Evolutionary conservation across 2,329 filamentous ascomycete genomes (phyloP), one percentile per base, ranked within the genome.

Genomic region (Podosphaera fusca): DNA sequence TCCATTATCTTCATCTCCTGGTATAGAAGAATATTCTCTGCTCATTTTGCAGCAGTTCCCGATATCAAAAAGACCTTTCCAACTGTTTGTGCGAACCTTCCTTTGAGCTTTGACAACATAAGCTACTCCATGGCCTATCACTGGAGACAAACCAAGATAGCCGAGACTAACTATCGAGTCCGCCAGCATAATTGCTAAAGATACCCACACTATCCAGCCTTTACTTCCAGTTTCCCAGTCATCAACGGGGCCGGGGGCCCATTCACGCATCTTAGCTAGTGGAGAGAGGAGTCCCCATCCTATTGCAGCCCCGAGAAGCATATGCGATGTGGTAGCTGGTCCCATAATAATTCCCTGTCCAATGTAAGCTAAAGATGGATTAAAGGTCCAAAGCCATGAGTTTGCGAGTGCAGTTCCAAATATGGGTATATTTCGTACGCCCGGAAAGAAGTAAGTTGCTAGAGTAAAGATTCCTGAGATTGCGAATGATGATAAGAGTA

Each of bases 321-420:
- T 98, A 64, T 96, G 90, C 56, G 94, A 75, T 2, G 90, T 96
- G 0, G 92, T 98, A 45, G 87, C 84, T 3, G 90, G 86, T 0
- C 92, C 92, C 92, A 98, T 98, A 65, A 98, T 96, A 60, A 98
- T 94, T 9, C 92, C 92, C 70, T 98, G 92, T 0, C 92, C 92
- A 33, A 96, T 81, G 67, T 98, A 98, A 2, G 92, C 92, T n/a
- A 94, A 83, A 51, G 88, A 95, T 0, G 92, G 92, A 63, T 98
- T 98, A 5, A 98, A 73, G 0, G 87, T 92, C 92, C 92, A 98
- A 0, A 95, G 77, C 90, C 90, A 98, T 1, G 79, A 79, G 0
- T 78, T 71, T 0, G 88, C 88, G 5, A 94, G 77, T 1, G 77
- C 70, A 0, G 76, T 71, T 0, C 92, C 92, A 62, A 96, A 86